Base-by-base conservation (phyloP, 805 yeast genomes). In the Ogataea ganodermae region DNA sequence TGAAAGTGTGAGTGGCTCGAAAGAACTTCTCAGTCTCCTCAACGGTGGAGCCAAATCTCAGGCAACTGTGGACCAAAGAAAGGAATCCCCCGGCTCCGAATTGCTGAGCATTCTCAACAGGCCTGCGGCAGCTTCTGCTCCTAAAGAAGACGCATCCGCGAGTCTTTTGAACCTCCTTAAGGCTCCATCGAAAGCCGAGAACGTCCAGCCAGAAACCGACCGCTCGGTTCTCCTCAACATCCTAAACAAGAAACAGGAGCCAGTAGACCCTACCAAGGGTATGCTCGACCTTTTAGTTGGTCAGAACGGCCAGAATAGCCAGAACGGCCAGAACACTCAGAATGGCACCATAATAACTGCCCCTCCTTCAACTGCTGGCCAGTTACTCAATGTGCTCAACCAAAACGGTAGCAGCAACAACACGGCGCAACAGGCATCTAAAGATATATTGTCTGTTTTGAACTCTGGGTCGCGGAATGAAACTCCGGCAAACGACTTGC, bases 81-180 rank as follows among this genome's bases (percentile, higher is more conserved):
- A 17, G 27, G 36, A 33, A 16, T 10, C 22, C 6, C n/a, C 24
- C 35, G 16, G 43, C 36, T 30, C 46, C 4, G 45, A 48, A 4
- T 35, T 53, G 33, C 44, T 57, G 36, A 39, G 33, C 33, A 37
- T 53, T 40, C 38, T 55, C 26, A 49, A 55, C 44, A 50, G 22
- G 31, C 35, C 27, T 4, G 16, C 33, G 30, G 17, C 18, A 6
- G 13, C 28, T 6, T 12, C 32, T n/a, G 21, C 32, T 6, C 18
- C 27, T 16, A 46, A 40, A 21, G 32, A 35, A 17, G 45, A 47
- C 35, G 42, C 42, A 12, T 41, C 55, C 10, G 38, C 51, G 21
- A 45, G 43, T 20, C 46, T 45, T 2, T 38, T 45, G 31, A 38
- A 18, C 17, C 32, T 38, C 8, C 16, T 38, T 6, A 38, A 38